Base-by-base conservation (phyloP, 495 filamentous ascomycete species). In the Cercophora scortea region DNA sequence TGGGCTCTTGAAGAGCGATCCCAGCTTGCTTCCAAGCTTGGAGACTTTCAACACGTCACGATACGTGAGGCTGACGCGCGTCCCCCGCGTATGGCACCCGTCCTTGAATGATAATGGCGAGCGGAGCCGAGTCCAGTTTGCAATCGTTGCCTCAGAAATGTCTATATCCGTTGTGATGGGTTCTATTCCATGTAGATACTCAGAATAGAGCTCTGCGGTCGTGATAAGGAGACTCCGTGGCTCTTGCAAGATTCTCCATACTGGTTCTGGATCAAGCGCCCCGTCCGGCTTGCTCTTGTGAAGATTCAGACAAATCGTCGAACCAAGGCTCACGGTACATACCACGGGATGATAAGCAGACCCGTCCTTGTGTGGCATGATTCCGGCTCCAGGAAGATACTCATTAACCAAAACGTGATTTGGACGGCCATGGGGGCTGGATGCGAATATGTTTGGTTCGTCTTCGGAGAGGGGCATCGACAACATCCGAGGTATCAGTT, bases 361-460 rank as follows among this genome's bases (percentile, higher is more conserved):
- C 1, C 93, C 93, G 61, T 98, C 93, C 69, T 98, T 91, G 62
- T 98, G 93, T 49, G 91, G 82, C 87, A 96, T 92, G 54, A 97
- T 98, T 7, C 93, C 93, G 57, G 95, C 86, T 1, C 88, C 89
- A 0, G 88, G 83, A 1, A 67, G 69, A 67, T 98, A 98, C 68
- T 96, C 90, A 61, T 98, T 98, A 40, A 97, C 79, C 15, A 98
- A 76, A 44, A 93, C 87, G 72, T 98, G 93, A 55, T 98, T 98
- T 33, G 92, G 90, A 4, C 67, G 73, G 9, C 69, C 53, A 58
- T 96, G 91, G 25, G 91, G 88, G 19, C 89, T 80, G 16, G 76
- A 61, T 3, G 67, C 62, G 67, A 96, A 96, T 18, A 95, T 74
- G 45, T 73, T 60, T 16, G 58, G 49, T 41, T 63, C 61, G 19